Conservation (phyloP, 1,284 basidiomycete species). For the Ceratobasidium sp. region DNA sequence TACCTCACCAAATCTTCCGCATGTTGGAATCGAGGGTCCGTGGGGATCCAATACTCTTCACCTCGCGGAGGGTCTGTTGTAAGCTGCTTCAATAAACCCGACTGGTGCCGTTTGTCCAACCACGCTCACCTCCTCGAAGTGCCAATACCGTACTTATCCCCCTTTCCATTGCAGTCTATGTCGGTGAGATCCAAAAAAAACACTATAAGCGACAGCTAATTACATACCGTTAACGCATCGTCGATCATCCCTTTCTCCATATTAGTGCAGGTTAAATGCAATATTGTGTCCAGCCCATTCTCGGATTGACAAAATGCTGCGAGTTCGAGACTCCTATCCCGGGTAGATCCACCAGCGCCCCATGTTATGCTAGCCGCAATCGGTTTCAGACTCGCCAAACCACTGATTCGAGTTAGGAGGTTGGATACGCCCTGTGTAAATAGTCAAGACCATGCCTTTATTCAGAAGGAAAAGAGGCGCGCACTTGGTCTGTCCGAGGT, state of each 20-base stretch:
- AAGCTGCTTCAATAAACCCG: neutral
- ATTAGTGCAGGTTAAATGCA: conserved; percentile 98
- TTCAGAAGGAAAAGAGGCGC: conserved; percentile 45
- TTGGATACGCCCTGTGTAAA: conserved; percentile 79
- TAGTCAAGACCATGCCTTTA: conserved; percentile 37
- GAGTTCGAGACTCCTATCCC: conserved; percentile 85
- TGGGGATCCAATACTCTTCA: conserved; percentile 89
- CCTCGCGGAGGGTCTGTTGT: conserved; percentile 85
- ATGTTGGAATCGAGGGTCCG: conserved; percentile 85
- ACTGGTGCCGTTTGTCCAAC: neutral
- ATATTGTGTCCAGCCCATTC: conserved; percentile 79
- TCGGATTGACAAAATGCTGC: conserved; percentile 74
- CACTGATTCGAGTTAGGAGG: conserved; percentile 77
- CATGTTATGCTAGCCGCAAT: conserved; percentile 90
- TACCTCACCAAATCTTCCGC: conserved; percentile 91
- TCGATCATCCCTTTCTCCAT: conserved; percentile 91
- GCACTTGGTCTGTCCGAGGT: conserved; percentile 85
- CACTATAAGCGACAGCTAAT: neutral
- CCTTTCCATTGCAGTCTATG: conserved; percentile 75
- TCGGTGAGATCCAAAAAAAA: neutral
- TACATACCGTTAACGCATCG: conserved; percentile 74
- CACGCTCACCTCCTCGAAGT: conserved; percentile 76
- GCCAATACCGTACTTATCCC: conserved; percentile 94
- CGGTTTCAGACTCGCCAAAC: conserved; percentile 72
- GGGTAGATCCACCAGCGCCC: conserved; percentile 96